phyloP scores from a whole-genome alignment of 2,329 filamentous ascomycete genomes.

The Zopfia rhizophila region DNA sequence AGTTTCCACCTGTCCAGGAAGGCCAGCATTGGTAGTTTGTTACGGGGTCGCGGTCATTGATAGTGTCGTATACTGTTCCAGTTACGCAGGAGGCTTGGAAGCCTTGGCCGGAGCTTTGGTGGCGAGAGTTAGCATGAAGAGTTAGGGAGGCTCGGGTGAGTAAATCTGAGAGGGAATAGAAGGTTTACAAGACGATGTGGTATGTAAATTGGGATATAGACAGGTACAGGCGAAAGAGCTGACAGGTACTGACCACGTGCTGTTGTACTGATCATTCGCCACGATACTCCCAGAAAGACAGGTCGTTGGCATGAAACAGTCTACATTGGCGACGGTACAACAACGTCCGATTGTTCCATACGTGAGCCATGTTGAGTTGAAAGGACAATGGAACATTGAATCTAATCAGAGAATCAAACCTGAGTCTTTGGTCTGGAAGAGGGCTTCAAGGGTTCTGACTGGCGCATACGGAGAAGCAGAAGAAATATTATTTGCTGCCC shows the following conservation, averaged over 20 bases:
- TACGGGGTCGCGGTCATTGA: conserved; percentile 16
- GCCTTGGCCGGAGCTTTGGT: conserved; percentile 10
- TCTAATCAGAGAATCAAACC: no score
- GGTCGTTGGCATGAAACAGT: conserved; percentile 10
- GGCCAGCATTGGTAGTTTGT: conserved; percentile 26
- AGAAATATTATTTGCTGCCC: no score
- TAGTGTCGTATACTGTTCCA: conserved; percentile 17
- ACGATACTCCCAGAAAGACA: conserved; percentile 11
- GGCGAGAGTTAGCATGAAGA: no score
- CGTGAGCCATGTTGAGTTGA: conserved; percentile 10
- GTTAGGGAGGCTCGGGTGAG: no score
- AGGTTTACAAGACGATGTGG: no score
- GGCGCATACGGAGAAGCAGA: no score
- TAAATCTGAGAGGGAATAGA: no score
- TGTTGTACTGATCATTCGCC: conserved; percentile 1
- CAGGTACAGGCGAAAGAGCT: no score
- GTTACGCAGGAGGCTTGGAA: conserved; percentile 18
- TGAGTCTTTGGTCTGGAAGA: no score
- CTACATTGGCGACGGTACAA: conserved; percentile 1
- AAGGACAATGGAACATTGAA: conserved; percentile 1
- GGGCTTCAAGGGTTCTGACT: no score
- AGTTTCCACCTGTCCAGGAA: conserved; percentile 17
- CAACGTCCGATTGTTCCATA: conserved; percentile 11
- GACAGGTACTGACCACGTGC: conserved; percentile 17
- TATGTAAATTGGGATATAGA: no score